Base-by-base conservation (phyloP, 345 rosid genomes). In the Populus ilicifolia region DNA sequence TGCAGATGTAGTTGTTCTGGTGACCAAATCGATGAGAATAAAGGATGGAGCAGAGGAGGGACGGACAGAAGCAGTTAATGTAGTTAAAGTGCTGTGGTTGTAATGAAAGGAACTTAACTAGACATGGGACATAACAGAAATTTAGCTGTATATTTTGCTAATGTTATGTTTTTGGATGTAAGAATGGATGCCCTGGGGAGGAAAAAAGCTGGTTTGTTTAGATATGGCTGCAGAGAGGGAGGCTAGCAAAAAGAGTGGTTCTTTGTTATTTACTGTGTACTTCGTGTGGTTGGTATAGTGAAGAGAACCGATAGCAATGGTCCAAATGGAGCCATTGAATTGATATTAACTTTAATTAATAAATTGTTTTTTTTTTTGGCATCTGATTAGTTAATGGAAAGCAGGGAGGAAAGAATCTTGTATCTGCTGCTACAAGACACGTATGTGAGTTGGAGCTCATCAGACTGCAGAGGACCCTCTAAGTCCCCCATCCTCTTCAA, bases 1-100 rank as follows among this genome's bases (percentile, higher is more conserved):
- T 88, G 82, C 82, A 84, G 86, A 77, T 81, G 77, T 33, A 78
- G 88, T 82, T 88, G 93, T 89, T 89, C 83, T 68, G 92, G 89
- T 90, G 69, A 92, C 89, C 95, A 79, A 89, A 93, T 75, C 84
- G 75, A 68, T 2, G 64, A 67, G 76, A 67, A 74, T 43, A 25
- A 84, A 43, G 38, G 20, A 18, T 65, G 81, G 80, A 71, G 83
- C 38, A 68, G 72, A 39, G 77, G 69, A 78, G 62, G 65, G 20
- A 56, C 67, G 80, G 71, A 66, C 59, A 73, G 21, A 7, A 71
- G 74, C 69, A 77, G 82, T 63, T 76, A 76, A 43, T 41, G 63
- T 63, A 35, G 30, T 21, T 46, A 13, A 27, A 38, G 67, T 4
- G 35, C n/a, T 66, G 35, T 35, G 59, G 68, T 12, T 1, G 41